Base-by-base conservation (phyloP, 805 yeast species). In the Diddensiella transvaalensis region DNA sequence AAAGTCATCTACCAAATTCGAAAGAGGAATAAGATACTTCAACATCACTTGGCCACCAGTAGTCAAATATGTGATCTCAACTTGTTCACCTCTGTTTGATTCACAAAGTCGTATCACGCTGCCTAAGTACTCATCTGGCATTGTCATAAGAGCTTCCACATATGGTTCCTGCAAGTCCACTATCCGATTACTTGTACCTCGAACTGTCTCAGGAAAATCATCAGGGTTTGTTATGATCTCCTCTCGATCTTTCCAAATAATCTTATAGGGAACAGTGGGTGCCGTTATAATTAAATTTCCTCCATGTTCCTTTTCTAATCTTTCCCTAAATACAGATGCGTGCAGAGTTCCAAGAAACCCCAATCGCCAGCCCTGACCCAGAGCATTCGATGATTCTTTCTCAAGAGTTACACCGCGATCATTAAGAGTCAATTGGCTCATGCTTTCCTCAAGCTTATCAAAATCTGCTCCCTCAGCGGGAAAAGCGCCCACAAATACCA, bases 401-500 rank as follows among this genome's bases (percentile, higher is more conserved):
- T 86, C 89, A 44, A 91, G 72, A 0, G 93, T 80, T 1, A 93
- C 98, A 0, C 96, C 84, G 59, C 97, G 78, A 62, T 91, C 99
- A 63, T 91, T 91, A 50, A 93, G 71, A 3, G 91, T 95, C 54
- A 91, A 72, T 60, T 88, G 89, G 58, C 84, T 87, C 66, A 91
- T 80, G 63, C 89, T 84, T 59, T 93, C 98, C 61, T 93, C 95
- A 72, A 91, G 75, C 22, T 78, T 83, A 52, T 86, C 85, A 65
- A 91, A 91, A 59, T 91, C 96, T 0, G 84, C 77, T 3, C 96
- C 96, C 60, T 91, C 96, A 0, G 96, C 93, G 0, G 99, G 98
- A 59, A 88, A 91, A 0, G 98, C 99, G 11, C 98, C 98, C 42
- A 91, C 95, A 64, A 91, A 93, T 5, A 91, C 98, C 98, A 93